Conservation (phyloP, 2,329 filamentous ascomycete genomes). For the Neonectria punicea region DNA sequence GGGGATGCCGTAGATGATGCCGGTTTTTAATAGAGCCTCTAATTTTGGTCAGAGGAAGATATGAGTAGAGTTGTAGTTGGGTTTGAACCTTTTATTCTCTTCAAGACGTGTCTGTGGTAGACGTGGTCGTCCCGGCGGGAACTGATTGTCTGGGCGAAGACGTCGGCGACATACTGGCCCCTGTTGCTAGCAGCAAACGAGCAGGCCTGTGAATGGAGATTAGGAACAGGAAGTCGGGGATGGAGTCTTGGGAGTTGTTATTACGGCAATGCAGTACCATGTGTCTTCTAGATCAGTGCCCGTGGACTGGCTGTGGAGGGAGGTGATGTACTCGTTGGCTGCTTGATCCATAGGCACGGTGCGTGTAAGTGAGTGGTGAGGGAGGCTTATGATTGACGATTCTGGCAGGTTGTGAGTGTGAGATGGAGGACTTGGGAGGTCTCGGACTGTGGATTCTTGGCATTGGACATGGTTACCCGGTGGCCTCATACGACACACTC, state of each 20-base stretch:
- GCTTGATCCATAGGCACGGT: slow-evolving; percentile 17
- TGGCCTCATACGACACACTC: no score
- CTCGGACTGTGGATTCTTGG: background rate
- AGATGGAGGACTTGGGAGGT: no score
- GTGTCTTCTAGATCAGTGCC: slow-evolving; percentile 23
- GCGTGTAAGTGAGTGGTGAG: background rate
- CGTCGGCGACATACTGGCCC: slow-evolving; percentile 29
- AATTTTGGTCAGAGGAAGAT: no score
- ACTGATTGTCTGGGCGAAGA: slow-evolving; percentile 24
- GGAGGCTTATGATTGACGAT: no score
- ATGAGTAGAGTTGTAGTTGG: no score
- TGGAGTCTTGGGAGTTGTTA: no score
- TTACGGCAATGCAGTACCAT: slow-evolving; percentile 32
- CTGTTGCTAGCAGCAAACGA: slow-evolving; percentile 33
- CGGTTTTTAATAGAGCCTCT: slow-evolving; percentile 38
- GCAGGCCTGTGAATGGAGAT: slow-evolving; percentile 11
- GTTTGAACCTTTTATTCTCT: slow-evolving; percentile 19
- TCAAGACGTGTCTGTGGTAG: slow-evolving; percentile 26
- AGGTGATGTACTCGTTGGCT: slow-evolving; percentile 18
- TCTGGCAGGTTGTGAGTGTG: no score
- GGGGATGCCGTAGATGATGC: slow-evolving; percentile 43
- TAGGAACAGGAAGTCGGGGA: background rate
- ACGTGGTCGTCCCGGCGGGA: slow-evolving; percentile 12
- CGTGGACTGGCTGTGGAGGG: slow-evolving; percentile 10
- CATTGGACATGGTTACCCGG: background rate